phyloP scores from a whole-genome alignment of 176 grass and related monocot species.

The Avena atlantica region DNA sequence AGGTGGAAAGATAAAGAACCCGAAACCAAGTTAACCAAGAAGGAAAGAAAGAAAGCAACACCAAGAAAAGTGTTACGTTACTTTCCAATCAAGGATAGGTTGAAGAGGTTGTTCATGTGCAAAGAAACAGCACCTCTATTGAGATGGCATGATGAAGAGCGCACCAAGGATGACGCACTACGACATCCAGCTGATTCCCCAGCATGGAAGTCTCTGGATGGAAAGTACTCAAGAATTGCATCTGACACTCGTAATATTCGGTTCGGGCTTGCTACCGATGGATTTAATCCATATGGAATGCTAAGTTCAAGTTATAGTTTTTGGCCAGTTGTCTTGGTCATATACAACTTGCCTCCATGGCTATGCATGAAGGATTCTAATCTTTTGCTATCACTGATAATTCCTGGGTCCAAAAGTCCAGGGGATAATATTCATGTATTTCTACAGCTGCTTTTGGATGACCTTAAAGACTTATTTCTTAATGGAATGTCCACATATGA shows the following conservation, averaged over 20 bases:
- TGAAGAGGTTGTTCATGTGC: conserved; percentile 3
- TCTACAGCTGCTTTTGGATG: background rate
- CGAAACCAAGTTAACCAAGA: too few species aligned
- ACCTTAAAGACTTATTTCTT: background rate
- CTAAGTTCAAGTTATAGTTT: background rate
- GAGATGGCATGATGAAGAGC: conserved; percentile 1
- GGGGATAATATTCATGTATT: conserved; percentile 1
- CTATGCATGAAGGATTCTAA: background rate
- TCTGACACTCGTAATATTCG: background rate
- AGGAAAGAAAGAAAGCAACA: too few species aligned
- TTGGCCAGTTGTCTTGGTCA: conserved; percentile 8
- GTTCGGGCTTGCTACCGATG: background rate
- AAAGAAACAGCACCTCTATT: background rate
- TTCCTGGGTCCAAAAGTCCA: background rate
- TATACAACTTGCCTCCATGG: background rate
- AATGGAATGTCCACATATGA: background rate
- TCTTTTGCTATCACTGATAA: background rate
- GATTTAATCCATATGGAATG: conserved; percentile 14
- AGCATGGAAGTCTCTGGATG: background rate
- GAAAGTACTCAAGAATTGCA: background rate
- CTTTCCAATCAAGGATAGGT: background rate
- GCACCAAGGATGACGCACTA: conserved; percentile 1
- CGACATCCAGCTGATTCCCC: background rate
- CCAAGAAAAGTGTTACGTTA: background rate
- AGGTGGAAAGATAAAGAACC: too few species aligned